Evolutionary conservation across 176 grass and related monocot species (phyloP).

Genomic region (Bothriochloa decipiens): DNA sequence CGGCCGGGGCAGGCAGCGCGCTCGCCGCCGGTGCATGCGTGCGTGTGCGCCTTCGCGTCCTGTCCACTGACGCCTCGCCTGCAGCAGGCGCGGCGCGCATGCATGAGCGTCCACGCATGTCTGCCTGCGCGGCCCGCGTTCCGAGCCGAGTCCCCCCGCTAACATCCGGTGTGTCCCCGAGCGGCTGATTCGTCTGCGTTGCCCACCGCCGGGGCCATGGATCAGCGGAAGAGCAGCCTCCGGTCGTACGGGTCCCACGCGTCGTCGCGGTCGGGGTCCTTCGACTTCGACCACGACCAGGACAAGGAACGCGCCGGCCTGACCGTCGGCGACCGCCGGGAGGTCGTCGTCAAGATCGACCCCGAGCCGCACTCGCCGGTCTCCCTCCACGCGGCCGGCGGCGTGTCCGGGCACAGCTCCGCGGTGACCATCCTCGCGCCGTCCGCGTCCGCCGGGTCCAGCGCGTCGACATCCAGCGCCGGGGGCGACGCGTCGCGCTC

Average conservation of each 20-base stretch:
- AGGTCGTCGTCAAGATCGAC: conserved; percentile 96
- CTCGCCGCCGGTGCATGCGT: conserved; percentile 23
- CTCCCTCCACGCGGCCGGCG: background rate
- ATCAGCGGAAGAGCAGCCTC: conserved; percentile 37
- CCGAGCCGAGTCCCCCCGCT: conserved; percentile 16
- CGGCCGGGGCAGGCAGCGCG: background rate
- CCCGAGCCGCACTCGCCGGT: conserved; percentile 30
- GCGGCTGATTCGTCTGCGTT: background rate
- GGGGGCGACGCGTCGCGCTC: conserved; percentile 31
- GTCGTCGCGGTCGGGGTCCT: conserved; percentile 48
- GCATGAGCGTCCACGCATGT: conserved; percentile 4
- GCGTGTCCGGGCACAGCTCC: conserved; percentile 9
- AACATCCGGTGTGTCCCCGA: background rate
- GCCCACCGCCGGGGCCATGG: conserved; percentile 34
- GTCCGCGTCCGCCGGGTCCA: conserved; percentile 29
- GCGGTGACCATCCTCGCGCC: background rate
- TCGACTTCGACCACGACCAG: conserved; percentile 49
- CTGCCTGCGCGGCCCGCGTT: background rate
- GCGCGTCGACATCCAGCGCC: conserved; percentile 5
- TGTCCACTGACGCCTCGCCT: background rate
- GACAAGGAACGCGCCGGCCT: conserved; percentile 41
- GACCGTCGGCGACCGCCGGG: conserved; percentile 30
- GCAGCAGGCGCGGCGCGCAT: background rate
- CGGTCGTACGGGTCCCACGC: conserved; percentile 38
- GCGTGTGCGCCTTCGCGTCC: background rate